These are phyloP conservation scores for Suillus cothurnatus DNA, from an alignment of 768 basidiomycete species.

Conservation along the genomic window DNA sequence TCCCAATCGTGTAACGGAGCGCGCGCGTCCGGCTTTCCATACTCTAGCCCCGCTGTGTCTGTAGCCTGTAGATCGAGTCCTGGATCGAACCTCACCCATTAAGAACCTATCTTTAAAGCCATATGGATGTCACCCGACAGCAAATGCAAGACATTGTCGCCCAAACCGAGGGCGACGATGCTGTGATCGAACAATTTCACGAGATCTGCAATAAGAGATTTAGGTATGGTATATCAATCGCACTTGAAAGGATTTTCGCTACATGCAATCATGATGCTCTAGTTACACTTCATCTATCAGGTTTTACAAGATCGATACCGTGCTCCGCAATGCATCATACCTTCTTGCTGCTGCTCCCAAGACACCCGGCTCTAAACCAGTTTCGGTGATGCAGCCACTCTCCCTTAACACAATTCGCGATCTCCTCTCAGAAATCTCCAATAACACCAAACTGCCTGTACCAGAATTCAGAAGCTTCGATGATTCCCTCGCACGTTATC, in stretches of 20 bases:
- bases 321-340: conserved; percentile 20
- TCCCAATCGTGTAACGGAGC: no score
- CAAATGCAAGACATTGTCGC: conserved; percentile 35
- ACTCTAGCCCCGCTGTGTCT: no score
- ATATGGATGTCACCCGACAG: conserved; percentile 25
- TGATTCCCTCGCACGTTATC: conserved; percentile 43
- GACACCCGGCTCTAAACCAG: conserved; percentile 14
- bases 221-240: conserved; percentile 27
- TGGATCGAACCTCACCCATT: neutral
- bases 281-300: conserved; percentile 30
- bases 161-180: conserved; percentile 20
- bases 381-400: conserved; percentile 19
- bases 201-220: conserved; percentile 29
- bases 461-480: conserved; percentile 50
- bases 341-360: conserved; percentile 23
- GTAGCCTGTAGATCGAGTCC: no score
- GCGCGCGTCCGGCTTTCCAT: no score
- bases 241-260: neutral
- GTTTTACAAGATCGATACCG: conserved; percentile 31
- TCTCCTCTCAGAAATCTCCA: conserved; percentile 45
- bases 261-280: conserved; percentile 15
- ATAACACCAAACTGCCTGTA: conserved; percentile 52
- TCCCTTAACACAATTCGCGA: conserved; percentile 37
- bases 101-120: neutral
- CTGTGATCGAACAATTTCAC: conserved; percentile 20